phyloP scores from a whole-genome alignment of 2,329 filamentous ascomycete genomes.

The Nigrospora osmanthi region DNA sequence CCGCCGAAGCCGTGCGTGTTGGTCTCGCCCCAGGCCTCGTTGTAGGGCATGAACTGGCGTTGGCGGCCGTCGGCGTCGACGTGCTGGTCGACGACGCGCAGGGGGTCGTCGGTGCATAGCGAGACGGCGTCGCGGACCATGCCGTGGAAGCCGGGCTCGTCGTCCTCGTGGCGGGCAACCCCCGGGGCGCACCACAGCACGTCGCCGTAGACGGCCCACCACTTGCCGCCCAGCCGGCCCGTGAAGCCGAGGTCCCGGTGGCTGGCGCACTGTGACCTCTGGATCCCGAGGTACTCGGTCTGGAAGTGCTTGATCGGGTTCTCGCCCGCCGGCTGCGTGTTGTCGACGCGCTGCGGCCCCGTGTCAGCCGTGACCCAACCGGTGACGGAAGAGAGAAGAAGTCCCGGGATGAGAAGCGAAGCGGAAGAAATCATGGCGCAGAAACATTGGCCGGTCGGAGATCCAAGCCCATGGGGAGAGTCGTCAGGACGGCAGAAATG shows the following conservation, averaged over 20 bases:
- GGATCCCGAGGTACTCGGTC: conserved; percentile 24
- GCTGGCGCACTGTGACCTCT: conserved; percentile 25
- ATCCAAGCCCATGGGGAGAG: too few species aligned
- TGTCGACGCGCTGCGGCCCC: conserved; percentile 14
- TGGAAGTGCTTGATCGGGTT: conserved; percentile 24
- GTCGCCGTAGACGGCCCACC: conserved; percentile 30
- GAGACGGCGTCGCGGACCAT: conserved; percentile 31
- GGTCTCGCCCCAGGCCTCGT: conserved; percentile 26
- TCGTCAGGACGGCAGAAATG: too few species aligned
- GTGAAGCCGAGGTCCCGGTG: conserved; percentile 29
- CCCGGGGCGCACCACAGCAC: conserved; percentile 25
- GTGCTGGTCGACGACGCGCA: conserved; percentile 26
- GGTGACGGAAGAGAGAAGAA: not conserved
- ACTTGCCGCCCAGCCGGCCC: conserved; percentile 24
- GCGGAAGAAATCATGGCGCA: too few species aligned
- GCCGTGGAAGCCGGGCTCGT: conserved; percentile 26
- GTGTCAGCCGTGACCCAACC: not conserved
- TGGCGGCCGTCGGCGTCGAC: conserved; percentile 23
- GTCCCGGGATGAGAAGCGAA: too few species aligned
- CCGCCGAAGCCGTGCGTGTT: conserved; percentile 27
- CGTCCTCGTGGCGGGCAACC: conserved; percentile 19
- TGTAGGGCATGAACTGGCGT: conserved; percentile 26
- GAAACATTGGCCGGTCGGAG: too few species aligned
- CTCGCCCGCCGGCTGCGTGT: conserved; percentile 25
- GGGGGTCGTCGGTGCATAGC: conserved; percentile 22